Evolutionary conservation across 352 stramenopile genomes (phyloP).

Genomic region (Phytopythium mirpurense): DNA sequence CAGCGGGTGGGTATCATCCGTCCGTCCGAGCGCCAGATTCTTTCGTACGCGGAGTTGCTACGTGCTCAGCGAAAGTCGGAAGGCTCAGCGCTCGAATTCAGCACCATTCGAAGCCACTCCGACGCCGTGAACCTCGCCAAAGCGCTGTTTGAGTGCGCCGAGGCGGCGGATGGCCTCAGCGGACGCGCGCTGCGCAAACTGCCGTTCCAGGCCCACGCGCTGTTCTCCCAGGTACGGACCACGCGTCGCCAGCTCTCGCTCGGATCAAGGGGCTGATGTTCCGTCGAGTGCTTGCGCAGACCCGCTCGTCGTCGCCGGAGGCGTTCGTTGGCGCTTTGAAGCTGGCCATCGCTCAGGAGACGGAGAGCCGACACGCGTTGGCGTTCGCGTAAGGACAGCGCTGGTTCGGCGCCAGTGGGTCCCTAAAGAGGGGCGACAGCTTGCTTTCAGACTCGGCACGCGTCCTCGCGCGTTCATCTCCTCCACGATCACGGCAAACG

Average conservation of each 20-base stretch:
- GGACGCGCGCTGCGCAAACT: conserved; percentile 78
- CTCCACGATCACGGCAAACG: no score
- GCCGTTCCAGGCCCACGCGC: conserved; percentile 76
- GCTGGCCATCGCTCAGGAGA: background rate
- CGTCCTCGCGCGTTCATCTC: no score
- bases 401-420: background rate
- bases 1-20: conserved; percentile 62
- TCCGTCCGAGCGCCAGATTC: conserved; percentile 10
- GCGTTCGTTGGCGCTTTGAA: conserved; percentile 1
- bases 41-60: conserved; percentile 22
- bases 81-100: background rate
- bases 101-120: background rate
- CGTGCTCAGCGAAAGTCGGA: conserved; percentile 12
- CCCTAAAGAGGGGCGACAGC: no score
- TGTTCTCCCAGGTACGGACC: conserved; percentile 50
- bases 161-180: conserved; percentile 59
- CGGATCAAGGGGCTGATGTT: background rate
- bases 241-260: background rate
- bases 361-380: background rate
- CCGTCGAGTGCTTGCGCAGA: background rate
- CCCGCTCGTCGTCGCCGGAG: background rate
- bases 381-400: background rate
- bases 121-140: conserved; percentile 23
- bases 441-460: no score
- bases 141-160: conserved; percentile 31